These are phyloP conservation scores for Neodidymelliopsis sp. DNA, from an alignment of 2,329 filamentous ascomycete genomes.

Conservation along the genomic window DNA sequence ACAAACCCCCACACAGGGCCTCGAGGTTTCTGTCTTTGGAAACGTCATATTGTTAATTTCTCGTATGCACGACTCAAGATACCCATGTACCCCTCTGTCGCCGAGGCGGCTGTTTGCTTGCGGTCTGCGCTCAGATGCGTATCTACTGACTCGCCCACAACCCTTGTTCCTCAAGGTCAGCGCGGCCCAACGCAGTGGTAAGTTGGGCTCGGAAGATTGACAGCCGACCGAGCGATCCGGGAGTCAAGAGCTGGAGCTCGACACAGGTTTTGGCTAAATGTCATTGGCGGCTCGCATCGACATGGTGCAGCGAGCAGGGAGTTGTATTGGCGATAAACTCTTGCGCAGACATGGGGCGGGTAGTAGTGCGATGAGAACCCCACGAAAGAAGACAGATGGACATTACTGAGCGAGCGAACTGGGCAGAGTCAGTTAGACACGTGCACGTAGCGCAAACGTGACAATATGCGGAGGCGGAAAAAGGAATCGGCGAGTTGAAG, in stretches of 20 bases:
- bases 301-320: background rate
- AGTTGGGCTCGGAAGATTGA: constrained; percentile 15
- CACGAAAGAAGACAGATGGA: background rate
- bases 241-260: constrained; percentile 6
- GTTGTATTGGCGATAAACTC: background rate
- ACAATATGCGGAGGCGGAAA: constrained; percentile 11
- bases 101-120: background rate
- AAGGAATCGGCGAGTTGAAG: constrained; percentile 6
- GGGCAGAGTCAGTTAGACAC: constrained; percentile 1
- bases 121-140: constrained; percentile 3
- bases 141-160: constrained; percentile 8
- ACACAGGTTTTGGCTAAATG: background rate
- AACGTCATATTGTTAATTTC: constrained; percentile 9
- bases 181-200: constrained; percentile 17
- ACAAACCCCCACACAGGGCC: constrained; percentile 11
- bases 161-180: background rate
- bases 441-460: constrained; percentile 16
- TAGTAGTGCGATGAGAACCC: background rate
- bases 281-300: constrained; percentile 9
- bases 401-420: background rate
- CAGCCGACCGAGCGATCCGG: constrained; percentile 14
- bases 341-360: constrained; percentile 10
- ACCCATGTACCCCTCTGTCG: constrained; percentile 6
- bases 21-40: background rate
- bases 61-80: constrained; percentile 1